phyloP scores from a whole-genome alignment of 73 alveolate species.

The Blepharisma stoltei region DNA sequence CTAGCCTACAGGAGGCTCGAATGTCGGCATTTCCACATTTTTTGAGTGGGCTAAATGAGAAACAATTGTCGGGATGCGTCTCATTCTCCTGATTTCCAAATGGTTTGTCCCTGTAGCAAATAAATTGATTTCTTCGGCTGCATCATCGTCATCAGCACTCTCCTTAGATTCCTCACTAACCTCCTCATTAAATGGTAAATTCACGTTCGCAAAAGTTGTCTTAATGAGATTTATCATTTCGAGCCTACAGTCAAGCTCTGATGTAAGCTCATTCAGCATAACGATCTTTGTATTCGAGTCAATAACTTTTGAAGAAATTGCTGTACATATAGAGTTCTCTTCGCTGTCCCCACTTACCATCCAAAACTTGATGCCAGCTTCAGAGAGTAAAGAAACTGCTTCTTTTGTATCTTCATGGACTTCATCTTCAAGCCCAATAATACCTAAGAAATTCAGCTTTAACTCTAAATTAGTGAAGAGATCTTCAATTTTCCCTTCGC shows the following conservation, averaged over 20 bases:
- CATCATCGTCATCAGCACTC: no score
- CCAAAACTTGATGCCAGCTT: slow-evolving; percentile 11
- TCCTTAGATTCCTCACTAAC: no score
- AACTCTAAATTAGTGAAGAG: background rate
- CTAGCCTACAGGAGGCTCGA: no score
- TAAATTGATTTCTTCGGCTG: no score
- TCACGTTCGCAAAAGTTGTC: no score
- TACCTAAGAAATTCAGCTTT: background rate
- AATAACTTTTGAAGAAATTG: background rate
- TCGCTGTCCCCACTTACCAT: slow-evolving; percentile 18
- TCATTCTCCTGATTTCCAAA: no score
- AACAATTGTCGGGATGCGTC: no score
- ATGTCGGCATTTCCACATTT: no score
- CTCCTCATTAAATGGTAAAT: no score
- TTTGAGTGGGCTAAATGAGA: no score
- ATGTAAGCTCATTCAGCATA: background rate
- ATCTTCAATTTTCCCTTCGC: background rate
- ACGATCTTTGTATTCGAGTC: background rate
- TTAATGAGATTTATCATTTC: no score
- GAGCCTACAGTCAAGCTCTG: background rate
- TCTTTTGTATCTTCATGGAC: background rate
- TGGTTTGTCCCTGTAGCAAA: no score
- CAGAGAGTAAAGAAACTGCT: background rate
- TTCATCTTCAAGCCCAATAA: slow-evolving; percentile 2
- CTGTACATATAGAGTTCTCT: slow-evolving; percentile 8